A percentile compares a stretch with the other conserved stretches of the same genome.
These are phyloP conservation scores for Exserohilum turcica DNA, from an alignment of 2,329 filamentous ascomycete species.

Conservation along the genomic window DNA sequence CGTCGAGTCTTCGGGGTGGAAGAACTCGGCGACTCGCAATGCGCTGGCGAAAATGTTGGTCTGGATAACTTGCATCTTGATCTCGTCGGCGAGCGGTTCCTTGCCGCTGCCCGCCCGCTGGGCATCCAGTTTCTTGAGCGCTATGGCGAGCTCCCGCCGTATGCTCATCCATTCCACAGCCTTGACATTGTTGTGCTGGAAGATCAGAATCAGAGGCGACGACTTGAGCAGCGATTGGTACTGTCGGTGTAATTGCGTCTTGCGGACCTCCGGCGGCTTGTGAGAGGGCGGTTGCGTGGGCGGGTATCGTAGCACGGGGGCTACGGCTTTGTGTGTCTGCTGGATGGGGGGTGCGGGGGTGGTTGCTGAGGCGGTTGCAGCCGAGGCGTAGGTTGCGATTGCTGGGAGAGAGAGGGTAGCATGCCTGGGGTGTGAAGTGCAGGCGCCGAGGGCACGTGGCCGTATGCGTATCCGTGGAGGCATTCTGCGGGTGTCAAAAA, in stretches of 20 bases:
- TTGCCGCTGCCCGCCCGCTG: conserved; percentile 65
- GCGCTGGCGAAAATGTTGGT: conserved; percentile 88
- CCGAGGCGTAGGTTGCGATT: conserved; percentile 56
- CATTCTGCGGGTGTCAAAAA: conserved; percentile 33
- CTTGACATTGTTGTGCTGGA: conserved; percentile 79
- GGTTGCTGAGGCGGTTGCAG: conserved; percentile 55
- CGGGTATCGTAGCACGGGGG: conserved; percentile 58
- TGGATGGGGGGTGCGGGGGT: conserved; percentile 60
- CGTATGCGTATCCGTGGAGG: conserved; percentile 47
- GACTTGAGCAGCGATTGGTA: conserved; percentile 89
- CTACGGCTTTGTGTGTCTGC: conserved; percentile 52
- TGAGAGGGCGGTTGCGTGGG: conserved; percentile 84
- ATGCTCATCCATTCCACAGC: conserved; percentile 76
- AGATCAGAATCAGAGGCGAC: conserved; percentile 82
- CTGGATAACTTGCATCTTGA: conserved; percentile 83
- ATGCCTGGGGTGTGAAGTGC: conserved; percentile 27
- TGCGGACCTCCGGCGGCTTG: conserved; percentile 82
- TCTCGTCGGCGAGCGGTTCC: conserved; percentile 59
- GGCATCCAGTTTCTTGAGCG: conserved; percentile 69
- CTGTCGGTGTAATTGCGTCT: conserved; percentile 83
- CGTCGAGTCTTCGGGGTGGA: conserved; percentile 46
- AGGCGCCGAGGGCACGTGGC: conserved; percentile 38
- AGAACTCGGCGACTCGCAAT: conserved; percentile 85
- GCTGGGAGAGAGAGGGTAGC: conserved; percentile 38
- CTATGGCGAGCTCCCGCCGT: conserved; percentile 68